Evolutionary conservation across 768 basidiomycete species (phyloP).

Genomic region (Fibroporia radiculosa): DNA sequence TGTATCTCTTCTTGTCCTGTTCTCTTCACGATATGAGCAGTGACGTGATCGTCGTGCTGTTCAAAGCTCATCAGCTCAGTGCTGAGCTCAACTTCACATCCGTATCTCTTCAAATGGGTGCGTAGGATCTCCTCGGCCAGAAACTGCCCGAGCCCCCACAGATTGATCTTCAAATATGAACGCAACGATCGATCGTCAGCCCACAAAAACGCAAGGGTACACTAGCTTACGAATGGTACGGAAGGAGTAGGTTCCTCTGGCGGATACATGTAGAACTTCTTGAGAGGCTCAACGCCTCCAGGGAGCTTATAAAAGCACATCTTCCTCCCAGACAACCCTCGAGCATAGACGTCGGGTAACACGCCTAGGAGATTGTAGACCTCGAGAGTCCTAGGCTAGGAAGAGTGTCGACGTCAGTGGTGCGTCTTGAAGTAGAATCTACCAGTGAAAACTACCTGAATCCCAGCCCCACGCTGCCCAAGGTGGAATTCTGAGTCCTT

Average conservation of each 20-base stretch:
- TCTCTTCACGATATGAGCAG: slow-evolving; percentile 18
- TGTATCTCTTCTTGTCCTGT: slow-evolving; percentile 15
- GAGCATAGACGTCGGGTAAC: slow-evolving; percentile 8
- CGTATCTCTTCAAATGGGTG: slow-evolving; percentile 17
- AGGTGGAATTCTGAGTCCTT: slow-evolving; percentile 3
- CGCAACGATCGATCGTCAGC: background rate
- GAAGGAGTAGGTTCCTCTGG: slow-evolving; percentile 4
- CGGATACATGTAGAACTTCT: slow-evolving; percentile 3
- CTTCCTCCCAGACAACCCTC: background rate
- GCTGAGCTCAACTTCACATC: slow-evolving; percentile 26
- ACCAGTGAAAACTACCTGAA: too few species aligned
- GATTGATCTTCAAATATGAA: background rate
- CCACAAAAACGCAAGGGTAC: too few species aligned
- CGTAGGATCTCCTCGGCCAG: slow-evolving; percentile 26
- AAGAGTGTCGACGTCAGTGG: too few species aligned
- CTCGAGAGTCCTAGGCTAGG: slow-evolving; percentile 16
- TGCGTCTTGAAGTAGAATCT: too few species aligned
- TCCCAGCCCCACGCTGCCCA: slow-evolving; percentile 1
- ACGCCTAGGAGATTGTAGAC: slow-evolving; percentile 15
- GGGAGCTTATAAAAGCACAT: slow-evolving; percentile 13
- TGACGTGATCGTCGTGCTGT: slow-evolving; percentile 25
- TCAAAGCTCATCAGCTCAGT: slow-evolving; percentile 28
- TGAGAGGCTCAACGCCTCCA: slow-evolving; percentile 7
- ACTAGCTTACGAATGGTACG: slow-evolving; percentile 8
- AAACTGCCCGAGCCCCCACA: slow-evolving; percentile 8